A percentile compares a stretch with the other conserved stretches of the same genome.
phyloP scores from a whole-genome alignment of 2,329 filamentous ascomycete genomes.

The Diaporthe sp. region DNA sequence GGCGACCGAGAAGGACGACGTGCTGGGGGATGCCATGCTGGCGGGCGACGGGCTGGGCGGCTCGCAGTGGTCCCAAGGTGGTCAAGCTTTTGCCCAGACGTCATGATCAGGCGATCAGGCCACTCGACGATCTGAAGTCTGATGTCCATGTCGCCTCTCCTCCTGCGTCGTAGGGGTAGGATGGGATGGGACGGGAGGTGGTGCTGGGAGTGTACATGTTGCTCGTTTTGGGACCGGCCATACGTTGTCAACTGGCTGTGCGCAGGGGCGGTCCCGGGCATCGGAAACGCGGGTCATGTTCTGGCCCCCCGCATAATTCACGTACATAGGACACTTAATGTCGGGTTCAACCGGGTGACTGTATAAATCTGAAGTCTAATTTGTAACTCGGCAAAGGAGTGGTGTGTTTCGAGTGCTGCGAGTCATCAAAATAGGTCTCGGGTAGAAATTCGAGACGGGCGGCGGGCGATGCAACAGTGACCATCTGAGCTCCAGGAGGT shows the following conservation, averaged over 20 bases:
- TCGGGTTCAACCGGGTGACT: conserved; percentile 27
- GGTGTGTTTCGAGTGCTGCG: conserved; percentile 31
- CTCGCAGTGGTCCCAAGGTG: conserved; percentile 17
- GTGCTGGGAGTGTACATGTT: not conserved
- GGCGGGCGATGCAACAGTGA: conserved; percentile 1
- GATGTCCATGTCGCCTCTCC: not conserved
- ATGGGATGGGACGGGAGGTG: conserved; percentile 19
- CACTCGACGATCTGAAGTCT: conserved; percentile 25
- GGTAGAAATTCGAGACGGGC: not conserved
- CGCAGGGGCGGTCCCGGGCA: conserved; percentile 17
- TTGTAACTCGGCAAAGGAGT: conserved; percentile 27
- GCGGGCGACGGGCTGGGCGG: conserved; percentile 18
- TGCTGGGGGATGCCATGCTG: conserved; percentile 27
- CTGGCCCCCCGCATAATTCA: conserved; percentile 6
- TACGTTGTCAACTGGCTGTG: conserved; percentile 9
- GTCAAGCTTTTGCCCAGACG: conserved; percentile 31
- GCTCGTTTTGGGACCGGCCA: conserved; percentile 8
- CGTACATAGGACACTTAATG: conserved; percentile 7
- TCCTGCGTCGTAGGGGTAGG: not conserved
- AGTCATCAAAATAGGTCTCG: conserved; percentile 28
- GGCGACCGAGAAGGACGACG: conserved; percentile 20
- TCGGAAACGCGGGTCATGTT: conserved; percentile 12
- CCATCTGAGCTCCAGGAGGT: conserved; percentile 11
- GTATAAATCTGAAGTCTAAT: conserved; percentile 30
- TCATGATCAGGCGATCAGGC: conserved; percentile 30